Evolutionary conservation across 495 filamentous ascomycete species (phyloP).

Genomic region (Platismatia glauca): DNA sequence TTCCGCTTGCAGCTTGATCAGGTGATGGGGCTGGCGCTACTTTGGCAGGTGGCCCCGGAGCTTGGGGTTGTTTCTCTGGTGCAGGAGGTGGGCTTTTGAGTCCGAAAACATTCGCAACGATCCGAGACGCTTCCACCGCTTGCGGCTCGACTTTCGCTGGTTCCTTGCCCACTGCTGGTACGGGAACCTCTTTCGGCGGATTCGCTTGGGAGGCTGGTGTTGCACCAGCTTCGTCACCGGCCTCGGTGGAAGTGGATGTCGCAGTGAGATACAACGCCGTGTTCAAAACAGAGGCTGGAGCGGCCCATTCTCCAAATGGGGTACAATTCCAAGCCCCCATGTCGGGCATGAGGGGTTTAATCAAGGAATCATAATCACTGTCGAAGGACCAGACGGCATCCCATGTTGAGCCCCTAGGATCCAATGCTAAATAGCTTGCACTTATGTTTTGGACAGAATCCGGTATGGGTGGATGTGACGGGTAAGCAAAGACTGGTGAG

Average conservation of each 20-base stretch:
- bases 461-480: conserved; percentile 2
- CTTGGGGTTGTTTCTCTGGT: background rate
- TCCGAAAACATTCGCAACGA: background rate
- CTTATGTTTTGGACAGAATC: background rate
- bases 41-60: background rate
- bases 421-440: conserved; percentile 1
- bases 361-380: background rate
- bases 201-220: background rate
- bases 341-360: conserved; percentile 1
- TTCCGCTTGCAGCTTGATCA: background rate
- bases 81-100: background rate
- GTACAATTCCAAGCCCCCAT: conserved; percentile 1
- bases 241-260: conserved; percentile 5
- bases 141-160: background rate
- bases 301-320: background rate
- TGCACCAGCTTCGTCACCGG: background rate
- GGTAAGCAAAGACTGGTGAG: conserved; percentile 2
- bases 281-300: background rate
- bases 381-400: background rate
- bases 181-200: background rate
- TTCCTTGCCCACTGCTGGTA: background rate
- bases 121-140: background rate
- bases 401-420: background rate
- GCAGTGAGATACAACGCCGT: conserved; percentile 1
- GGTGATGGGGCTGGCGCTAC: background rate